These are phyloP conservation scores for Tolypocladium inflatum DNA, from an alignment of 2,329 filamentous ascomycete genomes.

Conservation along the genomic window DNA sequence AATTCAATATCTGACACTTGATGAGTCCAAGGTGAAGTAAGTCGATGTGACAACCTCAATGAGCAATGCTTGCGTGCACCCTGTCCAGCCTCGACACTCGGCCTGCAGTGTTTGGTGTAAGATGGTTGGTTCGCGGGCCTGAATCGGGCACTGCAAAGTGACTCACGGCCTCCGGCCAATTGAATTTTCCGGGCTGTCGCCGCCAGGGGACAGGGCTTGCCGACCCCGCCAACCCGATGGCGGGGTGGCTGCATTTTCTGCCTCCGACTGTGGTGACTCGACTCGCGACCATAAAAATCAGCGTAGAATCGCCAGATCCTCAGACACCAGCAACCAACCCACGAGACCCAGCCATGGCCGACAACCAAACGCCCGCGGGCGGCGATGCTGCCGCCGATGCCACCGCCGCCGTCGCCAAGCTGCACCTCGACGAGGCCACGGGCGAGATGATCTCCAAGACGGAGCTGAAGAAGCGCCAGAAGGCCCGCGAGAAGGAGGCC, in stretches of 20 bases:
- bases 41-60: neutral
- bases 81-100: neutral
- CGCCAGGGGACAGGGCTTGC: neutral
- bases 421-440: slow-evolving; percentile 85
- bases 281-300: neutral
- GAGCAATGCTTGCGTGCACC: neutral
- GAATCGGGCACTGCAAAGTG: neutral
- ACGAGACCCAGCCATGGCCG: slow-evolving; percentile 16
- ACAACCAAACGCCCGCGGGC: slow-evolving; percentile 20
- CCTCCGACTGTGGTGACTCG: neutral
- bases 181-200: neutral
- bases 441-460: slow-evolving; percentile 80
- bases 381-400: slow-evolving; percentile 36
- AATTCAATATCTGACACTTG: too few species aligned
- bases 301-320: neutral
- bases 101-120: neutral
- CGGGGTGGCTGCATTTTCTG: neutral
- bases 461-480: slow-evolving; percentile 90
- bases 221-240: neutral
- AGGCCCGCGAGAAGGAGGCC: slow-evolving; percentile 77
- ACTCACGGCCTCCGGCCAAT: neutral
- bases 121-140: neutral
- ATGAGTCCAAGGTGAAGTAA: too few species aligned
- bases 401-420: slow-evolving; percentile 54
- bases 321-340: neutral